Conservation (phyloP, 169 alveolate species). For the Miamiensis avidus region DNA sequence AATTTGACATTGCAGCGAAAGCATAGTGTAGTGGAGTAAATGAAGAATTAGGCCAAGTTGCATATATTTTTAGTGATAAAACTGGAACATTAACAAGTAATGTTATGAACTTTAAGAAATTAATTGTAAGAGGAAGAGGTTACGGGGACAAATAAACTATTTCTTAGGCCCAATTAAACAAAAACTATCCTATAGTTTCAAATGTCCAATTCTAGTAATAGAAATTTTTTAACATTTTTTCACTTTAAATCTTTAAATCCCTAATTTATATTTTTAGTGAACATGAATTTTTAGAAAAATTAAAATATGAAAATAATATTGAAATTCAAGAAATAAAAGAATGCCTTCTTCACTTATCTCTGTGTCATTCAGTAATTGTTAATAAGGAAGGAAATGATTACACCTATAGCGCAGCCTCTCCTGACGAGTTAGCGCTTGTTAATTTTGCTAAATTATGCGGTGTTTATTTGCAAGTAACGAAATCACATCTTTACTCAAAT, state of each 20-base stretch:
- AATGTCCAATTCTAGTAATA: slow-evolving; percentile 26
- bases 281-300: neutral
- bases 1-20: neutral
- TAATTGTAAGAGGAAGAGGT: slow-evolving; percentile 47
- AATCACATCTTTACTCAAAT: too few species aligned
- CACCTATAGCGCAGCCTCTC: slow-evolving; percentile 69
- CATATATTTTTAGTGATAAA: slow-evolving; percentile 69
- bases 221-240: too few species aligned
- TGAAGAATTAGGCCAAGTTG: slow-evolving; percentile 77
- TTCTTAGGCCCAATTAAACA: neutral
- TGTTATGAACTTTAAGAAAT: slow-evolving; percentile 62
- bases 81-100: slow-evolving; percentile 80
- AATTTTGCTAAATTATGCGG: slow-evolving; percentile 70
- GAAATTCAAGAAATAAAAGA: slow-evolving; percentile 12
- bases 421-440: slow-evolving; percentile 83
- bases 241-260: neutral
- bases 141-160: slow-evolving; percentile 42
- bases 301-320: neutral
- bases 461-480: slow-evolving; percentile 24
- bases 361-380: slow-evolving; percentile 70
- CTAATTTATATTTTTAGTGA: neutral
- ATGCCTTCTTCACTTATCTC: slow-evolving; percentile 43
- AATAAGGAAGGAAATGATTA: slow-evolving; percentile 41
- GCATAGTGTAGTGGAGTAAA: slow-evolving; percentile 31
- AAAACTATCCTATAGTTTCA: neutral